These are phyloP conservation scores for Coccomyxa sp. DNA, from an alignment of 139 green algal species.

Conservation along the genomic window DNA sequence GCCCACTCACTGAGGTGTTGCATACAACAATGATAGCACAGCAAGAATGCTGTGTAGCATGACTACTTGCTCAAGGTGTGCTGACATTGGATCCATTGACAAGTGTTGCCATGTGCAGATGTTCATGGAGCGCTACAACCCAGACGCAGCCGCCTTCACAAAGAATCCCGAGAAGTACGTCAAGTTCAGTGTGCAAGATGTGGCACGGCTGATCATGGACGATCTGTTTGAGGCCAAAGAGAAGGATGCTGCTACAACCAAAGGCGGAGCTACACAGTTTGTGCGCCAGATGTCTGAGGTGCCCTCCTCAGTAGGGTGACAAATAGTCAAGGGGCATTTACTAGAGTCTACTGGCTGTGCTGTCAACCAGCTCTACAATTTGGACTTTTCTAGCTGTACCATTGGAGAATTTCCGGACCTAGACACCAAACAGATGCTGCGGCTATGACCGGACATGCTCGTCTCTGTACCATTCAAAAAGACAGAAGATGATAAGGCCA, in stretches of 20 bases:
- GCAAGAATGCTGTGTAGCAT: background rate
- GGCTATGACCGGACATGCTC: no score
- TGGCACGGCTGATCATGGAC: background rate
- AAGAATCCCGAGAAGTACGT: constrained; percentile 21
- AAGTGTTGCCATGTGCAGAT: background rate
- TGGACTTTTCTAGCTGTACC: no score
- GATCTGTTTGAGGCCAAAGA: constrained; percentile 6
- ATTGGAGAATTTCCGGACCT: no score
- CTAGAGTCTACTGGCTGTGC: no score
- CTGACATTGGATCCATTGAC: background rate
- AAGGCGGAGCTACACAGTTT: background rate
- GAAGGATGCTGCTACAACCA: background rate
- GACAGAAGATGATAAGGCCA: no score
- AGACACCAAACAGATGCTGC: no score
- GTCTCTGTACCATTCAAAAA: no score
- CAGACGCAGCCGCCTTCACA: background rate
- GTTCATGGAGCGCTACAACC: constrained; percentile 18
- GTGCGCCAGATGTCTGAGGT: background rate
- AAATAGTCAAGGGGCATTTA: no score
- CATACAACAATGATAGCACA: background rate
- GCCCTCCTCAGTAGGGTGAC: no score
- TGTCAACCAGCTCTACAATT: no score
- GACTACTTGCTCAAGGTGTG: background rate
- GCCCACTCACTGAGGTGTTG: background rate
- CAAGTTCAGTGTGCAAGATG: constrained; percentile 13